Percentiles rank a stretch among this genome's conserved stretches.
Evolutionary conservation across 257 asterid genomes (phyloP).

Genomic region (Salvia rosmarinus): DNA sequence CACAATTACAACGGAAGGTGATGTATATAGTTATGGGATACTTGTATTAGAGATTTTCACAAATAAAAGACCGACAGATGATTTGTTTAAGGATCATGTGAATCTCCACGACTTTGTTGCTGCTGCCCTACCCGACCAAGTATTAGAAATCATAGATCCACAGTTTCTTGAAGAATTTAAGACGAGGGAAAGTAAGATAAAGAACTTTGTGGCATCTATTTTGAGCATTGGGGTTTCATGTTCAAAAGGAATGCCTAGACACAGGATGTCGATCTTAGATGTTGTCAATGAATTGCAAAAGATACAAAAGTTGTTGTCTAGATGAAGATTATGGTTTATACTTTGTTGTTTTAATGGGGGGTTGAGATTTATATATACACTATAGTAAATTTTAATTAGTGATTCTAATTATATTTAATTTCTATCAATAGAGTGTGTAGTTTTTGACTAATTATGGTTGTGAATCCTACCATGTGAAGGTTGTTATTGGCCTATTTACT

Average conservation of each 20-base stretch:
- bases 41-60: conserved; percentile 37
- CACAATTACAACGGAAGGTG: conserved; percentile 31
- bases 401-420: no score
- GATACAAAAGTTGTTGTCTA: neutral
- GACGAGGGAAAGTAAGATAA: neutral
- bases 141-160: conserved; percentile 28
- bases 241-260: neutral
- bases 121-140: conserved; percentile 20
- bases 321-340: no score
- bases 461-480: no score
- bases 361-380: no score
- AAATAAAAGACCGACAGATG: conserved; percentile 30
- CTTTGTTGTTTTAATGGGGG: no score
- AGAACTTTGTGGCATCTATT: neutral
- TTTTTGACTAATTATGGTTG: no score
- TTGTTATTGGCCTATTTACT: no score
- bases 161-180: neutral
- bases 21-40: conserved; percentile 38
- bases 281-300: neutral
- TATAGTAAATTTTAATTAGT: no score
- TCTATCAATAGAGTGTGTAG: no score
- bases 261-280: neutral
- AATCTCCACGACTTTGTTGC: conserved; percentile 31
- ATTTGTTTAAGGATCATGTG: conserved; percentile 4
- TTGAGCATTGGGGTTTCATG: neutral